phyloP scores from a whole-genome alignment of 108 stramenopile species.

The Cylindrotheca fusiformis region DNA sequence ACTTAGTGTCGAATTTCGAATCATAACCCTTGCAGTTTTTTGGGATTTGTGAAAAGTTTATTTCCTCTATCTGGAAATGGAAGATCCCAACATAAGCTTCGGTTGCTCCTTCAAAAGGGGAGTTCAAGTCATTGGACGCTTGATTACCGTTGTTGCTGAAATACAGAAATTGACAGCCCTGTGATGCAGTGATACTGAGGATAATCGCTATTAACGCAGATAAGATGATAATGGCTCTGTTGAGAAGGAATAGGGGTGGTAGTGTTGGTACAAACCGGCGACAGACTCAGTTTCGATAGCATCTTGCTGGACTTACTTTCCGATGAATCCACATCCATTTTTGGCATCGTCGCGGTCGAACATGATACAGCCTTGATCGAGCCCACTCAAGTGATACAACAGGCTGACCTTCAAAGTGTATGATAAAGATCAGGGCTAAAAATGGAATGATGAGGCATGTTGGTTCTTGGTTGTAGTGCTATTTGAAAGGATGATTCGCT shows the following conservation, averaged over 20 bases:
- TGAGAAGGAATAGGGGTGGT: background rate
- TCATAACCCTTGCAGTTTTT: constrained; percentile 19
- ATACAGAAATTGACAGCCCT: constrained; percentile 15
- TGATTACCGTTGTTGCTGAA: constrained; percentile 6
- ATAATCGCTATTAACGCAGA: constrained; percentile 3
- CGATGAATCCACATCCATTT: constrained; percentile 7
- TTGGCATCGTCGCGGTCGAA: no score
- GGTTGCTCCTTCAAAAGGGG: constrained; percentile 11
- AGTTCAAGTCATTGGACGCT: constrained; percentile 1
- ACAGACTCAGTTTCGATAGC: background rate
- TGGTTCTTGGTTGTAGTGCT: no score
- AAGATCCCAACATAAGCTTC: constrained; percentile 30
- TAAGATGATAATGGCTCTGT: constrained; percentile 13
- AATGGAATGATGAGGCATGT: no score
- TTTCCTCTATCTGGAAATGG: constrained; percentile 7
- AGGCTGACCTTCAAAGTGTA: no score
- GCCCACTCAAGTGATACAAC: no score
- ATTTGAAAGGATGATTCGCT: no score
- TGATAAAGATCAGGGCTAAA: no score
- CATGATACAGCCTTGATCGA: no score
- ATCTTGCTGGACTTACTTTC: no score
- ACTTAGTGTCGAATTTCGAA: constrained; percentile 4
- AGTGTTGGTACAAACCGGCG: background rate
- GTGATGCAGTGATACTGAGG: constrained; percentile 13
- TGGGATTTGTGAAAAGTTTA: background rate